Evolutionary conservation across 1,139 yeast genomes (phyloP), one percentile per base, ranked within the genome.

Genomic region (Yamadazyma dushanensis): DNA sequence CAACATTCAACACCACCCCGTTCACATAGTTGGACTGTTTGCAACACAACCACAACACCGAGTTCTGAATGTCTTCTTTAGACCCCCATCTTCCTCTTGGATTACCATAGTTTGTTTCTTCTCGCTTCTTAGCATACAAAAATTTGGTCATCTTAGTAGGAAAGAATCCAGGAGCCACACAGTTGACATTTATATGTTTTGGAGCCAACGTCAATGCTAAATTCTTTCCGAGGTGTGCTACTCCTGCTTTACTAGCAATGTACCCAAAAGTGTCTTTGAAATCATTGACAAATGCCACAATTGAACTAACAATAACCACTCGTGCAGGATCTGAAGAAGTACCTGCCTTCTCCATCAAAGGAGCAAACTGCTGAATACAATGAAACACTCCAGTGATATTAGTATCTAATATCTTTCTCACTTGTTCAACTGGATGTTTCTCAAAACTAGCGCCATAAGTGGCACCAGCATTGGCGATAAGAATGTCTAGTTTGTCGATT

Each of bases 381-480:
- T 75, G 73, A 61, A 80, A 83, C 19, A 83, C 89, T 10, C 88
- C 84, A 36, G 76, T 75, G 19, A 83, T 67, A 51, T 83, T 83
- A 50, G 83, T 68, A 41, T 75, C 75, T 53, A 83, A 57, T 7
- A 43, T 36, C 18, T 43, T 43, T 10, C 45, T 37, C 8, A 43
- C 42, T 24, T 39, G 44, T 5, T 34, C 46, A 24, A 78, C 78
- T 1, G 86, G 78, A 52, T 83, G 89, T 3, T 63, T 63, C 25
- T 69, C 80, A 39, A 83, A 62, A 16, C 76, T 75, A 4, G 78
- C 82, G 23, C 89, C 92, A 89, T 88, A 83, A 7, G 82, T 61
- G n/a, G 89, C 88, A 31, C 92, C 92, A 8, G 90, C 90, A 49
- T 83, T 83, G 40, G 89, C 87, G 47, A 82, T 67, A 44, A 83